Evolutionary conservation across 2,329 filamentous ascomycete species (phyloP), one percentile per base, ranked within the genome.

Genomic region (Bipolaris oryzae): DNA sequence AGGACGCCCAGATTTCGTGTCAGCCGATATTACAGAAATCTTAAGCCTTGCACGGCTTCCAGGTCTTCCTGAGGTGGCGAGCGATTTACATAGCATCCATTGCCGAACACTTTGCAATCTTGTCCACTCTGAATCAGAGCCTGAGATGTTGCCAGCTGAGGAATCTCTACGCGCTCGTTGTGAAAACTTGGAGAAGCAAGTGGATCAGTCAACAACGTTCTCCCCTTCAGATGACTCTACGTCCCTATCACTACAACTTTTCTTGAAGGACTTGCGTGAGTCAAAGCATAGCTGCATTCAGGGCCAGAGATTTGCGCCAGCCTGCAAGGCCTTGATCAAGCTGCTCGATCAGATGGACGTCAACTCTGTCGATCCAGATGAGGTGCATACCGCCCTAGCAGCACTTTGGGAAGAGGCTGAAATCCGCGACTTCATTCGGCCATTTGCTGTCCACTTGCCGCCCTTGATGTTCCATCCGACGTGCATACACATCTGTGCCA

Each of bases 401-500:
- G 73, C 73, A 2, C 67, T 82, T n/a, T 82, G 79, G 79, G 76
- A 76, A 31, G 80, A 82, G 56, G 66, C 80, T 2, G 80, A 81
- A 55, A 77, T 77, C 46, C 76, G 81, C 48, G 80, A 82, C 39
- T 81, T 79, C 58, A 75, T 76, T 11, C 76, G 79, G 57, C 66
- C 67, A 2, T 70, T 78, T 1, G 69, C 78, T 5, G 60, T 78
- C 42, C 64, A 70, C 15, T 37, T 81, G 7, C 76, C 79, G 3
- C 50, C 58, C 4, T 42, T 80, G 1, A 64, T 79, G 11, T 73
- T 80, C 20, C 73, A 80, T 53, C 66, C 69, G 7, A 52, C 28
- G 13, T 71, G 72, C 61, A 61, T 74, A 28, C 45, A 56, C n/a
- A 28, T 58, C 2, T 69, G 65, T 52, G 21, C 63, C n/a, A 15